Base-by-base conservation (phyloP, 148 eudicot genomes). In the Amaranthus cruentus region DNA sequence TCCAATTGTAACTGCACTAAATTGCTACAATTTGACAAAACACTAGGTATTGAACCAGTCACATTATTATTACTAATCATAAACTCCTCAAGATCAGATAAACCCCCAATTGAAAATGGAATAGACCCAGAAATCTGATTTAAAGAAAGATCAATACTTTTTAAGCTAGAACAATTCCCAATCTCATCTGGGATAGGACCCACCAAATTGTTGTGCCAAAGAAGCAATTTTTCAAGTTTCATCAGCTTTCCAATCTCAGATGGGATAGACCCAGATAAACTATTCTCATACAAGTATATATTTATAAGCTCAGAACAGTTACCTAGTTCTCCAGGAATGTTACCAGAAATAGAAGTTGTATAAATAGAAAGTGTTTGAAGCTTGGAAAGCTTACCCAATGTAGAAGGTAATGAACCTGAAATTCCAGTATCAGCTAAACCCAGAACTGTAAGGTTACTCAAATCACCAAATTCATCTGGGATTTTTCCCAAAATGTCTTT, bases 41-140 rank as follows among this genome's bases (percentile, higher is more conserved):
- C 84, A 2, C 81, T 53, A 21, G 97, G 97, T 7, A 91, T 91
- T 5, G 93, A 79, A 72, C 97, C 97, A 21, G 91, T 84, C n/a
- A 91, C 73, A 61, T 91, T 91, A 68, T 91, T 91, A 76, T 86
- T 79, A 68, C 91, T 89, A 62, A 91, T 77, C 97, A 91, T 89
- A 42, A 91, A 83, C 78, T 91, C 97, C 66, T 86, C 52, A 18
- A 91, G 90, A 69, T 75, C 56, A 68, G 73, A 15, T 0, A 91
- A 73, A 5, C 78, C 81, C 51, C 91, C 90, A 69, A 91, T 72
- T 5, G 94, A 89, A 65, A 54, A 61, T 1, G 97, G 97, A 18
- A 91, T 86, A 4, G 79, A 70, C 64, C 97, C 94, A 38, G 90
- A 83, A 12, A 91, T 66, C 10, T 79, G 87, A 71, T 91, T 91